Conservation (phyloP, 106 monocot species). For the Hemerocallis citrina region DNA sequence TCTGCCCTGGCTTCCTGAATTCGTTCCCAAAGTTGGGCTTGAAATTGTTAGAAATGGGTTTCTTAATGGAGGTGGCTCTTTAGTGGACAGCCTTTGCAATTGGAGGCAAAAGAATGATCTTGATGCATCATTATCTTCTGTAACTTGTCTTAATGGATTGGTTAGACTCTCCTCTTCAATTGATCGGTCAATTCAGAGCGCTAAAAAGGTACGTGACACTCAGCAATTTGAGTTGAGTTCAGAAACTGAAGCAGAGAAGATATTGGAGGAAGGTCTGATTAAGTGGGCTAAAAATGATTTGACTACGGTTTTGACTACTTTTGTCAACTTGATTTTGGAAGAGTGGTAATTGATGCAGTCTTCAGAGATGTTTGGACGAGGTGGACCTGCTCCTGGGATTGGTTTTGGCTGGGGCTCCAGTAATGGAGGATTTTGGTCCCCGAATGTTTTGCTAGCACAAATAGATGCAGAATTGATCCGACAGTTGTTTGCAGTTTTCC, state of each 20-base stretch:
- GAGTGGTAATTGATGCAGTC: conserved; percentile 42
- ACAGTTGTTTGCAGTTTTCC: conserved; percentile 38
- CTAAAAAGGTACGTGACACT: conserved; percentile 26
- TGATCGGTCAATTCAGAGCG: conserved; percentile 52
- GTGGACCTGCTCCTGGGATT: conserved; percentile 90
- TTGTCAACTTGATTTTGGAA: conserved; percentile 24
- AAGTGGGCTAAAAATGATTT: conserved; percentile 49
- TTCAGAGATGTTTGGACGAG: conserved; percentile 73
- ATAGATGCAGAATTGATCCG: conserved; percentile 50
- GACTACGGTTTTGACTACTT: conserved; percentile 13
- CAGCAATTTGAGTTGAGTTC: conserved; percentile 6
- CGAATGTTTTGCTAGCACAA: conserved; percentile 31
- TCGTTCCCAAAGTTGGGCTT: conserved; percentile 82
- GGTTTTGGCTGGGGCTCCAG: conserved; percentile 84
- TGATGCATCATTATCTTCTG: conserved; percentile 50
- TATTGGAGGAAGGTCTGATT: conserved; percentile 61
- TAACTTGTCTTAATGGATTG: conserved; percentile 70
- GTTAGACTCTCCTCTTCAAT: conserved; percentile 32
- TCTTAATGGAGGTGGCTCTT: conserved; percentile 35
- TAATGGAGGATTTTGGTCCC: conserved; percentile 87
- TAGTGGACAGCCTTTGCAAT: conserved; percentile 37
- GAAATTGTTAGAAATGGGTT: conserved; percentile 61
- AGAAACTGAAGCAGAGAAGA: conserved; percentile 29
- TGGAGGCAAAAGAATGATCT: conserved; percentile 31
- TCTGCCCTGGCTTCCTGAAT: conserved; percentile 77